These are phyloP conservation scores for Monosiga brevicollis DNA, from an alignment of 78 protist species.

Conservation along the genomic window DNA sequence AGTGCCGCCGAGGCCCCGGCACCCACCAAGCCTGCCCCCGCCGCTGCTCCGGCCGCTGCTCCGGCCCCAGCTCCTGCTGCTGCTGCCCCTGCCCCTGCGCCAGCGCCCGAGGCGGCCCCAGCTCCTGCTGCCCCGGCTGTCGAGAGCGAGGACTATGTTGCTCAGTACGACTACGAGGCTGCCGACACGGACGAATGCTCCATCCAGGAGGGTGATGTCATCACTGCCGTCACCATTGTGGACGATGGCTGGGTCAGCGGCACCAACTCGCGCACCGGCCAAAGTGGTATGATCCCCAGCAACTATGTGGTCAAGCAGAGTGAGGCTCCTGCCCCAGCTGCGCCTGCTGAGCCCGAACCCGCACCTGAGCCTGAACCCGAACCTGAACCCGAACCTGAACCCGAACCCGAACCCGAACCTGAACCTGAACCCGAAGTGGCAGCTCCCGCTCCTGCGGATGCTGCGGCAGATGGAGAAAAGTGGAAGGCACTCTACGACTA, in stretches of 20 bases:
- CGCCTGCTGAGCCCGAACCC: too few relatives aligned
- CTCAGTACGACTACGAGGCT: neutral
- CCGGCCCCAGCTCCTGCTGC: neutral
- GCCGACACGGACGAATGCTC: neutral
- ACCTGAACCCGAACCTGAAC: too few relatives aligned
- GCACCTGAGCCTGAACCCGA: too few relatives aligned
- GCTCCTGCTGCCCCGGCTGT: neutral
- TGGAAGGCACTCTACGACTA: neutral
- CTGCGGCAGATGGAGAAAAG: too few relatives aligned
- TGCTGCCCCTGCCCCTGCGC: neutral
- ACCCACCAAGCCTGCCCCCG: neutral
- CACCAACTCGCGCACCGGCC: constrained; percentile 1
- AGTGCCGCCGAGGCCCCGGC: too few relatives aligned
- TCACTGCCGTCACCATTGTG: neutral
- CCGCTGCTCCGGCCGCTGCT: neutral
- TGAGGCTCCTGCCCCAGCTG: too few relatives aligned
- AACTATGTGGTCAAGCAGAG: neutral
- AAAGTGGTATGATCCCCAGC: neutral
- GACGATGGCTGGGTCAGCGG: constrained; percentile 2
- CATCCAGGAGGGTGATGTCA: constrained; percentile 1
- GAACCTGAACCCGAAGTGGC: too few relatives aligned
- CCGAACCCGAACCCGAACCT: too few relatives aligned
- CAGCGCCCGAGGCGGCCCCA: neutral
- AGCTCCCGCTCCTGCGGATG: too few relatives aligned
- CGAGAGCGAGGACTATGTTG: neutral